Evolutionary conservation across 768 basidiomycete genomes (phyloP).

Genomic region (Tylopilus subfusipes): DNA sequence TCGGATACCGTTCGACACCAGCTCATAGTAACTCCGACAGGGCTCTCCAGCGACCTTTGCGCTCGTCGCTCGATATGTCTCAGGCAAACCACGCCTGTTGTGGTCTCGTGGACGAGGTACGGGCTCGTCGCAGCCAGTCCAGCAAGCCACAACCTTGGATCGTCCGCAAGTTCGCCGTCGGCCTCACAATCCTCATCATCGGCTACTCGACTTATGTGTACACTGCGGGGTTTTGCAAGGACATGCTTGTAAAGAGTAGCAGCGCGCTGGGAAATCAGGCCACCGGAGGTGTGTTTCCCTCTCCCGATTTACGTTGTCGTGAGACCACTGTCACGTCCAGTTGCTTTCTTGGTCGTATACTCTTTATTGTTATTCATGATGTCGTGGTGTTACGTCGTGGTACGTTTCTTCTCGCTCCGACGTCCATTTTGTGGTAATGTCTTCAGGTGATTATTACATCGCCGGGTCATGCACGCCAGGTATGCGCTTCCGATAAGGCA

Average conservation of each 20-base stretch:
- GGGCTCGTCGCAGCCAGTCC: conserved; percentile 37
- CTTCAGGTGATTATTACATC: conserved; percentile 58
- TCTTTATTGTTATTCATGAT: conserved; percentile 62
- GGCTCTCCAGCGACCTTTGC: not conserved
- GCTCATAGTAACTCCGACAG: too few species aligned
- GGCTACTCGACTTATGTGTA: conserved; percentile 78
- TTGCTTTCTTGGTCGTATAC: conserved; percentile 64
- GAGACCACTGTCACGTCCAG: conserved; percentile 35
- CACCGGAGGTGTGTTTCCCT: conserved; percentile 58
- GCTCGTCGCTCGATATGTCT: conserved; percentile 11
- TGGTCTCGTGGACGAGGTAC: conserved; percentile 52
- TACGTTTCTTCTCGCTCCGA: conserved; percentile 30
- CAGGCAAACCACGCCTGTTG: conserved; percentile 35
- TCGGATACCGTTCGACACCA: conserved; percentile 12
- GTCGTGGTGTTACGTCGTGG: conserved; percentile 77
- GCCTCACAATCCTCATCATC: conserved; percentile 54
- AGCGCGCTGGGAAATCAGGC: conserved; percentile 45
- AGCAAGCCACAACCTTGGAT: conserved; percentile 68
- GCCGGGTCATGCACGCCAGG: conserved; percentile 67
- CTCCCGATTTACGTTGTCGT: not conserved
- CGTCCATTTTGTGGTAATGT: not conserved
- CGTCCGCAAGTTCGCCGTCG: conserved; percentile 64
- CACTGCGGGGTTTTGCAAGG: conserved; percentile 63
- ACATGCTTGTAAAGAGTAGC: conserved; percentile 54
- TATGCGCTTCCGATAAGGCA: conserved; percentile 33